Conservation (phyloP, 202 grass and related monocot species). For the Musa balbisiana region DNA sequence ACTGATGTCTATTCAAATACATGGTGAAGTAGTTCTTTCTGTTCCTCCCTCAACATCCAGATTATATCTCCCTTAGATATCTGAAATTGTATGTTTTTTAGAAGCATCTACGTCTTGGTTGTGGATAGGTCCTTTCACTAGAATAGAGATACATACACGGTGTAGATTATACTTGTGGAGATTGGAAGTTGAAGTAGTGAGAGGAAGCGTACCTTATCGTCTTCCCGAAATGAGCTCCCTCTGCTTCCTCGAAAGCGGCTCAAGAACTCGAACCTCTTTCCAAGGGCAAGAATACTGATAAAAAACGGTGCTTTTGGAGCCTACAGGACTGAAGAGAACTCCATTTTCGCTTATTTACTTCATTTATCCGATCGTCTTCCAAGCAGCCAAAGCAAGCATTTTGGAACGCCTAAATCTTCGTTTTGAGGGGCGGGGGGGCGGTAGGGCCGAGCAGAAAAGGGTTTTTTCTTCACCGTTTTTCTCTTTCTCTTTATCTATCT, state of each 20-base stretch:
- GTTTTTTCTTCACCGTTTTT: too few species aligned
- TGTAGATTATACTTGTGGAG: too few species aligned
- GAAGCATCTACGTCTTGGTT: not conserved
- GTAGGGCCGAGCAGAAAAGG: too few species aligned
- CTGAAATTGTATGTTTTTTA: not conserved
- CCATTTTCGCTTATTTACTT: not conserved
- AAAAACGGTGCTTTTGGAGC: too few species aligned
- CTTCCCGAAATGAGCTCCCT: not conserved
- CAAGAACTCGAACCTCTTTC: slow-evolving; percentile 5
- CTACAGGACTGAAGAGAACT: not conserved
- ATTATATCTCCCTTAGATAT: not conserved
- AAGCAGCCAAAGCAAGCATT: not conserved
- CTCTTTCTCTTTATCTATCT: not conserved
- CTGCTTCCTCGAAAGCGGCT: not conserved
- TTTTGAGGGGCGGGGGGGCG: too few species aligned
- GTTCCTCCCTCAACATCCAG: not conserved
- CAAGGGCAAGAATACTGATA: not conserved
- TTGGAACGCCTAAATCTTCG: too few species aligned
- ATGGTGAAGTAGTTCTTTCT: not conserved
- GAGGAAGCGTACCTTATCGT: not conserved
- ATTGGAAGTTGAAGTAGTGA: not conserved
- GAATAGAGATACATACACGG: too few species aligned
- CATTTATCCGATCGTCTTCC: not conserved
- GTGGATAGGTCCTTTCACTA: not conserved
- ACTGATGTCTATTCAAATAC: slow-evolving; percentile 11